Conservation (phyloP, 768 basidiomycete genomes). For the Phylloporus sp. region DNA sequence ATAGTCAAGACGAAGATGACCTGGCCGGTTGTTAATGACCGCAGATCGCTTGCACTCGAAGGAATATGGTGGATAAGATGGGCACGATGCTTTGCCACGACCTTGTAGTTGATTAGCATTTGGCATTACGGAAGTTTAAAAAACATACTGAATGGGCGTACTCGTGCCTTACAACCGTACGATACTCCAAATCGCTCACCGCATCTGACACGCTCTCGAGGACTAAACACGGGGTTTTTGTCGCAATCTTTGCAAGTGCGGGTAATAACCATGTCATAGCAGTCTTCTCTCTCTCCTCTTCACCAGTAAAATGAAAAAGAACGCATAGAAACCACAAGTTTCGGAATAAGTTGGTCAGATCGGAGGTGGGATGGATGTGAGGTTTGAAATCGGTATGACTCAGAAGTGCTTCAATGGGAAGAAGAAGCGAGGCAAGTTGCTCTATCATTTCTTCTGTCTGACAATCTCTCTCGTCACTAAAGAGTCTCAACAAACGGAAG, state of each 20-base stretch:
- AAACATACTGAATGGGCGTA: constrained; percentile 68
- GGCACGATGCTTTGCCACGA: constrained; percentile 63
- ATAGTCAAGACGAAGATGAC: constrained; percentile 80
- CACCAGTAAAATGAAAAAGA: constrained; percentile 72
- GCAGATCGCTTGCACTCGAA: constrained; percentile 62
- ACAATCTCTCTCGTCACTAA: constrained; percentile 2
- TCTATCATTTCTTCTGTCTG: constrained; percentile 82
- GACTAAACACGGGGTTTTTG: constrained; percentile 82
- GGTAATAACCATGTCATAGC: constrained; percentile 79
- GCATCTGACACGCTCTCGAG: constrained; percentile 80
- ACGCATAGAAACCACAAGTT: constrained; percentile 94
- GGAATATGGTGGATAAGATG: constrained; percentile 64
- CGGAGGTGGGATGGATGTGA: constrained; percentile 48
- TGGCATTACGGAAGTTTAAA: not conserved
- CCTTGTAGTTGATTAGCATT: constrained; percentile 40
- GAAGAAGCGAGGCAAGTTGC: constrained; percentile 80
- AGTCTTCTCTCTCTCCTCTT: constrained; percentile 44
- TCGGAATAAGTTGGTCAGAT: constrained; percentile 74
- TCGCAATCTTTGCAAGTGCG: constrained; percentile 74
- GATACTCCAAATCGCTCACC: constrained; percentile 88
- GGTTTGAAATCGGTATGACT: constrained; percentile 66
- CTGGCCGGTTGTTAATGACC: constrained; percentile 75
- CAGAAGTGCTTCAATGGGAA: constrained; percentile 88
- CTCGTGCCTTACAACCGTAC: constrained; percentile 83
- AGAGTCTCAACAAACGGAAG: constrained; percentile 2